Percentiles rank a stretch among this genome's conserved stretches.
Evolutionary conservation across 106 monocot species (phyloP).

Genomic region (Phalaenopsis aphrodite): DNA sequence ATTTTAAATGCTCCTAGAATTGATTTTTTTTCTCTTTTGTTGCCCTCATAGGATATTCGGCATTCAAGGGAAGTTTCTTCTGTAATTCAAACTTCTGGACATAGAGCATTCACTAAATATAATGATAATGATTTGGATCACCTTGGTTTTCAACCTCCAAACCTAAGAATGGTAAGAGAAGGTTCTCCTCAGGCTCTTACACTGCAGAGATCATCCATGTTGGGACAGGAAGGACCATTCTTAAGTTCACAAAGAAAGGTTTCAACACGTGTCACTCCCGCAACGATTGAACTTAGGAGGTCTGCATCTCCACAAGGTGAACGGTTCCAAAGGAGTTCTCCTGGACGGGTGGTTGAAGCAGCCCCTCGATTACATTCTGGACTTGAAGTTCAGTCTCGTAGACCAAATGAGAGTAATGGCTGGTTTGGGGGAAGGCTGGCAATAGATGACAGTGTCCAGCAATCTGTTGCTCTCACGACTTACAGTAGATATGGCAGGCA

Average conservation of each 20-base stretch:
- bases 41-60: slow-evolving; percentile 18
- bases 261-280: slow-evolving; percentile 22
- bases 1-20: background rate
- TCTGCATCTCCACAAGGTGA: slow-evolving; percentile 42
- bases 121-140: slow-evolving; percentile 28
- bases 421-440: slow-evolving; percentile 24
- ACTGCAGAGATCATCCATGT: slow-evolving; percentile 6
- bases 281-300: slow-evolving; percentile 24
- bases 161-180: slow-evolving; percentile 12
- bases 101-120: slow-evolving; percentile 16
- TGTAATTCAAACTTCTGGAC: slow-evolving; percentile 15
- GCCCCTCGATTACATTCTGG: slow-evolving; percentile 31
- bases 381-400: slow-evolving; percentile 22
- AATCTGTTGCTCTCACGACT: slow-evolving; percentile 9
- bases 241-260: slow-evolving; percentile 20
- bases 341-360: slow-evolving; percentile 23
- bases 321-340: slow-evolving; percentile 22
- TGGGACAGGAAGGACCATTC: slow-evolving; percentile 19
- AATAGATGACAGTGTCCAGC: slow-evolving; percentile 15
- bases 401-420: slow-evolving; percentile 28
- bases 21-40: background rate
- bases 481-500: slow-evolving; percentile 39
- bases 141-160: slow-evolving; percentile 20
- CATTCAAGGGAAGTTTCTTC: slow-evolving; percentile 27
- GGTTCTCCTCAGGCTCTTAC: slow-evolving; percentile 9